Base-by-base conservation (phyloP, 192 early-diverging fungal species). In the Umbelopsis sp. region DNA sequence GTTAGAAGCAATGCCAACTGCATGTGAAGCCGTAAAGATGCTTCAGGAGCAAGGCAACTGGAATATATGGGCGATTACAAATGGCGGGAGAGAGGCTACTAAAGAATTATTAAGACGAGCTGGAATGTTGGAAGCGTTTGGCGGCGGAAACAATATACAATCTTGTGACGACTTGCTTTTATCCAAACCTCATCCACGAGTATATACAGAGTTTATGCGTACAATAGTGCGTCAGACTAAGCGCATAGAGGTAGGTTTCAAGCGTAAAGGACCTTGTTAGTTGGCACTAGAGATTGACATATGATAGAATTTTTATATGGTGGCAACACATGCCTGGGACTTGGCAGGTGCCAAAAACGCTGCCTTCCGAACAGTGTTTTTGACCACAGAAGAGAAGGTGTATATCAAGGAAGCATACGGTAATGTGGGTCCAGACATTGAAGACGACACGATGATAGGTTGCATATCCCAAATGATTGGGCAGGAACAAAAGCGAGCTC, bases 161-260 rank as follows among this genome's bases (percentile, higher is more conserved):
- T 64, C 67, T 35, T 78, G 77, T 52, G 77, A 78, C 50, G 72
- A 78, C 2, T 41, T 78, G 22, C 18, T 45, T 0, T 16, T 78
- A 1, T 64, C 77, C 7, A 78, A 78, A 61, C 77, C 77, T 15
- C 77, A 78, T 68, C 72, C 77, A 0, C 74, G 72, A 51, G 73
- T 78, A 44, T 78, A 78, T 22, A 61, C 67, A 12, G 66, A 73
- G 30, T 35, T 70, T 22, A 78, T 78, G 77, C 49, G 77, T 33
- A 15, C 48, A 9, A 50, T 49, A 15, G 67, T 78, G 2, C 72
- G 70, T 15, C 49, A 50, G 30, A 74, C 66, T 18, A 74, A 78
- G 46, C 33, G 46, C 27, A 78, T 78, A 53, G 77, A 78, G 53
- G 77, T 74, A 78, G 49, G 51, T 8, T 23, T 61, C 1, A 25